Evolutionary conservation across 805 yeast genomes (phyloP).

Genomic region (Citeromyces matritensis): DNA sequence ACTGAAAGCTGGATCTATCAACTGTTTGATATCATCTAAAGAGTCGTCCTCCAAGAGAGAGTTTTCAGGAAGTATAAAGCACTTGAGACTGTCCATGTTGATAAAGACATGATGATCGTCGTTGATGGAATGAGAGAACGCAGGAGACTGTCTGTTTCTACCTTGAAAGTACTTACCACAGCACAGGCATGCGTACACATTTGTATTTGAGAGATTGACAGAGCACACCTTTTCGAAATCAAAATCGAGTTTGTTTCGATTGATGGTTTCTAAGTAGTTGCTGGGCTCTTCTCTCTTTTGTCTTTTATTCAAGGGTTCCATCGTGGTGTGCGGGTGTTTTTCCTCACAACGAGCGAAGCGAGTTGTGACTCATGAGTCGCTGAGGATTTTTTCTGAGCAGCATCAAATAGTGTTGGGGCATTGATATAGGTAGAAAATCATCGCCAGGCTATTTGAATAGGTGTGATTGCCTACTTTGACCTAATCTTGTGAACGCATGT

Average conservation of each 20-base stretch:
- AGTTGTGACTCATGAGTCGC: too few species aligned
- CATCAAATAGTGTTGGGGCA: too few species aligned
- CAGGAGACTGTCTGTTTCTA: slow-evolving; percentile 44
- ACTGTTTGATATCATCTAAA: slow-evolving; percentile 34
- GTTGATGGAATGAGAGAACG: slow-evolving; percentile 51
- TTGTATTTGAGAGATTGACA: slow-evolving; percentile 40
- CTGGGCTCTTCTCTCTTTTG: too few species aligned
- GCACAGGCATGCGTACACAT: slow-evolving; percentile 56
- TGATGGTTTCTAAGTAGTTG: slow-evolving; percentile 26
- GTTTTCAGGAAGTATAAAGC: slow-evolving; percentile 52
- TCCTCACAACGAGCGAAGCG: too few species aligned
- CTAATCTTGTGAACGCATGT: too few species aligned
- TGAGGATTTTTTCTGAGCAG: too few species aligned
- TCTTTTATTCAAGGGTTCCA: too few species aligned
- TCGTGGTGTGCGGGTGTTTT: too few species aligned
- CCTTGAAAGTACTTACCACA: slow-evolving; percentile 72
- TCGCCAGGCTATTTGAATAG: too few species aligned
- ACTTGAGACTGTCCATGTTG: slow-evolving; percentile 30
- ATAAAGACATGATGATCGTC: slow-evolving; percentile 50
- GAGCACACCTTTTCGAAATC: slow-evolving; percentile 58
- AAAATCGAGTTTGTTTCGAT: slow-evolving; percentile 37
- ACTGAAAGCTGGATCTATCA: slow-evolving; percentile 36
- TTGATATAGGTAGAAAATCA: too few species aligned
- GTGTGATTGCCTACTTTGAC: too few species aligned
- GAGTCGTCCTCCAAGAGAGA: slow-evolving; percentile 19